Evolutionary conservation across 805 yeast species (phyloP).

Genomic region (Candida palmyrensis): DNA sequence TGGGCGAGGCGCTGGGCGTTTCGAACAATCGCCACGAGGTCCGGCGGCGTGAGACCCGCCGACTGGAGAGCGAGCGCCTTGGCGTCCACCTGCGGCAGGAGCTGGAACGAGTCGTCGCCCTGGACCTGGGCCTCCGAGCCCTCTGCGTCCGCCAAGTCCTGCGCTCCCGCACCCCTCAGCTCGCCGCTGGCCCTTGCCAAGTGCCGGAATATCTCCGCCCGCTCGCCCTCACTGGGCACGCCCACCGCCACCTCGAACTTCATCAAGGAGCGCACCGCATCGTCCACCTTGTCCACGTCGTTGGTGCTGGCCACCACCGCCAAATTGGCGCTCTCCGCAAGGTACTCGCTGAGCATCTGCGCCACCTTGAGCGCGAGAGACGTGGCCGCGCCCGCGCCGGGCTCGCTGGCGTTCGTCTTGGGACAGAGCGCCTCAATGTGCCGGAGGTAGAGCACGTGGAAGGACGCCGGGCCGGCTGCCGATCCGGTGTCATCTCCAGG

Average conservation of each 20-base stretch:
- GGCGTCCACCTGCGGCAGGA: slow-evolving; percentile 43
- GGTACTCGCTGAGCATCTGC: slow-evolving; percentile 52
- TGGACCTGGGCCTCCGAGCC: slow-evolving; percentile 11
- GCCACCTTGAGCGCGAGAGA: slow-evolving; percentile 50
- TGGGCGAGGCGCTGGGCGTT: slow-evolving; percentile 57
- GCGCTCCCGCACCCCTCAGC: too few species aligned
- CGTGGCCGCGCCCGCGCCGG: slow-evolving; percentile 33
- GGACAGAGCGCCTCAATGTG: slow-evolving; percentile 77
- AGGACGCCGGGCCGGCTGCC: slow-evolving; percentile 16
- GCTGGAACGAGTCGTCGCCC: slow-evolving; percentile 10
- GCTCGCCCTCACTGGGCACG: slow-evolving; percentile 77
- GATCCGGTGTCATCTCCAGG: slow-evolving; percentile 8
- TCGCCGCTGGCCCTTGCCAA: too few species aligned
- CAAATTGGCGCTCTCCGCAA: slow-evolving; percentile 36
- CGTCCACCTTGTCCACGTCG: slow-evolving; percentile 66
- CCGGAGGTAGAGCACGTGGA: slow-evolving; percentile 50
- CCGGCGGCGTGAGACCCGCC: slow-evolving; percentile 89
- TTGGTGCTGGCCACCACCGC: slow-evolving; percentile 61
- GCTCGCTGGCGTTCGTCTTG: slow-evolving; percentile 56
- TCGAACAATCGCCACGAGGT: slow-evolving; percentile 64
- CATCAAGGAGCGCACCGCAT: slow-evolving; percentile 57
- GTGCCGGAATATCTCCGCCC: slow-evolving; percentile 56
- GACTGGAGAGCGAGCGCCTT: slow-evolving; percentile 70
- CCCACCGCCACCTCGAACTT: slow-evolving; percentile 72
- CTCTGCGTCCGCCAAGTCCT: slow-evolving; percentile 5